These are phyloP conservation scores for Collariella sp. DNA, from an alignment of 495 filamentous ascomycete species.

Conservation along the genomic window DNA sequence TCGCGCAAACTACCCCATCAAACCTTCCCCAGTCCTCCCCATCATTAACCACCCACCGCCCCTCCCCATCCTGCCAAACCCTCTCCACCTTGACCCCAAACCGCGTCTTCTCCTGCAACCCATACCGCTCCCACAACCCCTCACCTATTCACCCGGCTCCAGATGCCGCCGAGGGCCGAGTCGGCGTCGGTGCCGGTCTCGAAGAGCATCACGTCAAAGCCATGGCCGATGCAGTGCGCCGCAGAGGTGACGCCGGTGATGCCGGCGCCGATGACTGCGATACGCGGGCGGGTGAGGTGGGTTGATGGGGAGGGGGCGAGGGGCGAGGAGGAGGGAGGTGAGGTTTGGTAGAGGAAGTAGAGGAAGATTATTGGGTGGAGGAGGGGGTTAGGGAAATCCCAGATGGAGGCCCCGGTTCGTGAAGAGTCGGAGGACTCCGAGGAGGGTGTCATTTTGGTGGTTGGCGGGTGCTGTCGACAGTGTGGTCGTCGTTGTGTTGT, in stretches of 20 bases:
- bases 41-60: slow-evolving; percentile 75
- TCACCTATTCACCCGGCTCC: slow-evolving; percentile 72
- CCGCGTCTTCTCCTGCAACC: slow-evolving; percentile 57
- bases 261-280: slow-evolving; percentile 78
- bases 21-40: slow-evolving; percentile 53
- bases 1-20: slow-evolving; percentile 66
- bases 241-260: slow-evolving; percentile 76
- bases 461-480: no score
- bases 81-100: slow-evolving; percentile 63
- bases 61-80: slow-evolving; percentile 57
- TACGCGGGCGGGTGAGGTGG: slow-evolving; percentile 48
- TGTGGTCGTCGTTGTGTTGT: neutral
- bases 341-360: slow-evolving; percentile 54
- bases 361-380: slow-evolving; percentile 45
- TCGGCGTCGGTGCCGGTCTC: slow-evolving; percentile 55
- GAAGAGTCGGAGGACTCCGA: neutral
- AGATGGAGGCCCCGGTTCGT: no score
- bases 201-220: slow-evolving; percentile 73
- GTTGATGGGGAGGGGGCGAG: slow-evolving; percentile 53
- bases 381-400: slow-evolving; percentile 16
- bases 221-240: slow-evolving; percentile 79
- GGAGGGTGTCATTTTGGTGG: neutral
- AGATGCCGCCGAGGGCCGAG: slow-evolving; percentile 61
- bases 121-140: slow-evolving; percentile 68
- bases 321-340: slow-evolving; percentile 57